phyloP scores from a whole-genome alignment of 2,329 filamentous ascomycete species.

The Diplodia seriata region DNA sequence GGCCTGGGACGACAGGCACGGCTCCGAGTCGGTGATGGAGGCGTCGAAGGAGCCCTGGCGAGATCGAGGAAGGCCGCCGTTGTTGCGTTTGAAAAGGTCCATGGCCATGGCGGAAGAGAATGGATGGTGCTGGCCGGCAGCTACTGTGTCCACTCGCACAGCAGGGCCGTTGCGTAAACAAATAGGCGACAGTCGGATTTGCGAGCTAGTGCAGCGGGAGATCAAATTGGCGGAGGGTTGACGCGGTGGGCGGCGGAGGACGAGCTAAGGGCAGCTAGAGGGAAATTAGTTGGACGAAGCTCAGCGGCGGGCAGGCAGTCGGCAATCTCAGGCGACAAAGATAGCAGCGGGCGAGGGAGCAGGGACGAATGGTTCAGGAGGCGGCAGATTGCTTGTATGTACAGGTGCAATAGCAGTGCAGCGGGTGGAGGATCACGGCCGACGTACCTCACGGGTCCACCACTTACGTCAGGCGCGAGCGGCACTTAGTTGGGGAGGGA shows the following conservation, averaged over 20 bases:
- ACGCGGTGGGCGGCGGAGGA: slow-evolving; percentile 38
- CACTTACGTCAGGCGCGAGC: slow-evolving; percentile 22
- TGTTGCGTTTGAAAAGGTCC: slow-evolving; percentile 48
- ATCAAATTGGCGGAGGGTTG: slow-evolving; percentile 33
- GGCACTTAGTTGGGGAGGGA: not conserved
- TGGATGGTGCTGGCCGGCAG: slow-evolving; percentile 30
- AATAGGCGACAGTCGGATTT: slow-evolving; percentile 28
- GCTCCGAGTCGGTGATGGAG: slow-evolving; percentile 1
- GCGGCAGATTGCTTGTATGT: slow-evolving; percentile 31
- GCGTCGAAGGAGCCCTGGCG: slow-evolving; percentile 46
- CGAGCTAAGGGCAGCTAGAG: slow-evolving; percentile 34
- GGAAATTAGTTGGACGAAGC: slow-evolving; percentile 31
- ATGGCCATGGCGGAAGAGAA: slow-evolving; percentile 44
- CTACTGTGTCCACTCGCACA: slow-evolving; percentile 22
- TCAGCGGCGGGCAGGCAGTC: slow-evolving; percentile 24
- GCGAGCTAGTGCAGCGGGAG: slow-evolving; percentile 22
- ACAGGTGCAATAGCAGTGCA: slow-evolving; percentile 33
- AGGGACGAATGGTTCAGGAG: slow-evolving; percentile 33
- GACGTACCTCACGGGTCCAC: slow-evolving; percentile 24
- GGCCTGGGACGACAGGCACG: not conserved
- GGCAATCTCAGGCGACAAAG: slow-evolving; percentile 37
- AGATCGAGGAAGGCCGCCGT: slow-evolving; percentile 39
- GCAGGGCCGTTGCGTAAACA: slow-evolving; percentile 20
- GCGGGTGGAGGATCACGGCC: slow-evolving; percentile 24
- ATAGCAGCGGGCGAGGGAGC: slow-evolving; percentile 22